Evolutionary conservation across 2,329 filamentous ascomycete species (phyloP), one percentile per base, ranked within the genome.

Genomic region (Elsinoe batatas): DNA sequence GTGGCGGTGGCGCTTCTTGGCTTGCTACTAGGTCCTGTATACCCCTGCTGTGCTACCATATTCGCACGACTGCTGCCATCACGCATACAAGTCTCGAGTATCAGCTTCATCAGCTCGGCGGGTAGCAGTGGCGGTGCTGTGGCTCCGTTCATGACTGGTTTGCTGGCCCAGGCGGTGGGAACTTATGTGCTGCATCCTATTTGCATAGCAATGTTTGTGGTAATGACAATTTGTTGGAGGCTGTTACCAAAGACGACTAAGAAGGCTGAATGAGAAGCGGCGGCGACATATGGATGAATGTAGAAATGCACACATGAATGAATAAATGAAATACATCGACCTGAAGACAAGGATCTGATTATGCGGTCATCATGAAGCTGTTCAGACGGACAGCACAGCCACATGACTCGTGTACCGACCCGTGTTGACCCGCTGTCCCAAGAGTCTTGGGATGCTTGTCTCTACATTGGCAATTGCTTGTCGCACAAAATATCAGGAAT

Each of bases 11-110:
- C 67, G 1, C 71, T 93, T 20, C 77, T 93, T 15, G 89, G 89
- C 11, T 69, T 93, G 6, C 69, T 93, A 30, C 74, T 94, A 0
- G 88, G 89, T 0, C 88, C 88, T 0, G 77, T 94, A 3, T 94
- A 90, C 64, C 87, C 88, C 0, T 90, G 85, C 65, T 80, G 83
- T 0, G 77, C 80, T 3, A 78, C 79, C 0, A 74, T 87, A 5
- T 83, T 88, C 61, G 77, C 83, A 55, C 74, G 79, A 37, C 71
- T 78, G 35, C 75, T 89, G 66, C 78, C 76, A 13, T 72, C 79
- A 13, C 71, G 76, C 37, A 74, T 87, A 56, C 80, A 83, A 59
- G 76, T 84, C 15, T 81, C 79, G 40, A 79, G 80, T 1, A 76
- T 88, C 61, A 79, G 83, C 1, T 80, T 87, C 56, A 87, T 88